Conservation (phyloP, 768 basidiomycete genomes). For the Vararia minispora region DNA sequence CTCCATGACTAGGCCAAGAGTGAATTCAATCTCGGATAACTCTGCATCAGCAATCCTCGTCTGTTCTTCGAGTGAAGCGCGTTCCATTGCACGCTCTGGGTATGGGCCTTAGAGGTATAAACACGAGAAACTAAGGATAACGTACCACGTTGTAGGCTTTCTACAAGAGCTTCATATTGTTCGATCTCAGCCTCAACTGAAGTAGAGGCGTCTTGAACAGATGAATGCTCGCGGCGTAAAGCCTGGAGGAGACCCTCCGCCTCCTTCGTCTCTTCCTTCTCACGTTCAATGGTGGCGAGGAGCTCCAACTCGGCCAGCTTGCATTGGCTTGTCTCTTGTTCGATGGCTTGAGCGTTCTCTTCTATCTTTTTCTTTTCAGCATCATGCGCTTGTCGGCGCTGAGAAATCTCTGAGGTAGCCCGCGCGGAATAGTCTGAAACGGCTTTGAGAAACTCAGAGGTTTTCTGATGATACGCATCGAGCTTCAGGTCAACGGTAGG, state of each 20-base stretch:
- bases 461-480: constrained; percentile 51
- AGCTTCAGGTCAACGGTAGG: constrained; percentile 58
- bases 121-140: constrained; percentile 9
- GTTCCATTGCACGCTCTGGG: constrained; percentile 61
- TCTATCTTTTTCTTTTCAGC: constrained; percentile 48
- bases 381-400: constrained; percentile 49
- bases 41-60: constrained; percentile 44
- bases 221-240: constrained; percentile 55
- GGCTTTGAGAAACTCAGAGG: constrained; percentile 61
- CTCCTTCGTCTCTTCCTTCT: constrained; percentile 65
- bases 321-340: constrained; percentile 63
- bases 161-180: constrained; percentile 51
- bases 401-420: constrained; percentile 58
- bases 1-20: constrained; percentile 59
- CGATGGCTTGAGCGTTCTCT: constrained; percentile 52
- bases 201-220: constrained; percentile 46
- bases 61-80: constrained; percentile 39
- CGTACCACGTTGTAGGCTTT: constrained; percentile 56
- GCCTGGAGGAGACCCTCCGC: constrained; percentile 49
- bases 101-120: not conserved
- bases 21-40: constrained; percentile 42
- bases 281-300: constrained; percentile 52
- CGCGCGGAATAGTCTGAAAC: constrained; percentile 63
- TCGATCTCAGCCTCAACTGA: constrained; percentile 61
- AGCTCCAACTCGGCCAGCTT: constrained; percentile 74